phyloP scores from a whole-genome alignment of 2,329 filamentous ascomycete species.

The Cercospora citrullina region DNA sequence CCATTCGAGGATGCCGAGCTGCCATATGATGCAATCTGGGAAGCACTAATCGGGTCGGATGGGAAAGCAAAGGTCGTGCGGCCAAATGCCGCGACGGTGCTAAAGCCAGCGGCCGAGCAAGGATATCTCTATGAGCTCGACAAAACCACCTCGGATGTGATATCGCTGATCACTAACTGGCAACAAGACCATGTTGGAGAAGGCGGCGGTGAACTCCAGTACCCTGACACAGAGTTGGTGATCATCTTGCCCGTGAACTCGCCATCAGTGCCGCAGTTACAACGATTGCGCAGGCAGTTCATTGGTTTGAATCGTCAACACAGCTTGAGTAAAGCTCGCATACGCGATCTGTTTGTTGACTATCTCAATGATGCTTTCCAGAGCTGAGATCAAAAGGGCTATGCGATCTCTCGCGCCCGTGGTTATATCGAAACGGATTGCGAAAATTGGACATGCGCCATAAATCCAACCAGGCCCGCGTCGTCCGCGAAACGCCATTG shows the following conservation, averaged over 20 bases:
- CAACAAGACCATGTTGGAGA: slow-evolving; percentile 65
- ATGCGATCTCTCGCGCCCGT: not conserved
- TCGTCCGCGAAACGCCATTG: not conserved
- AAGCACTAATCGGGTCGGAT: slow-evolving; percentile 61
- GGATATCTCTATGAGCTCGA: slow-evolving; percentile 82
- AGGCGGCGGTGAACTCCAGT: slow-evolving; percentile 58
- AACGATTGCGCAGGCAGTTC: slow-evolving; percentile 75
- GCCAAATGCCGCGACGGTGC: slow-evolving; percentile 74
- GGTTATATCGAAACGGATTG: not conserved
- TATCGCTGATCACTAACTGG: slow-evolving; percentile 68
- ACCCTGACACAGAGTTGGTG: slow-evolving; percentile 54
- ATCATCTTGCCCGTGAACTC: slow-evolving; percentile 69
- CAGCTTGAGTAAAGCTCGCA: slow-evolving; percentile 42
- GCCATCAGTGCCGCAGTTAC: slow-evolving; percentile 68
- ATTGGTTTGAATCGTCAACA: slow-evolving; percentile 72
- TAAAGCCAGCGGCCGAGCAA: slow-evolving; percentile 60
- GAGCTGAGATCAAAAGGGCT: slow-evolving; percentile 20
- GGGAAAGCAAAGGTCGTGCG: slow-evolving; percentile 66
- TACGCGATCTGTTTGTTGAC: slow-evolving; percentile 44
- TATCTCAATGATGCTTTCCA: slow-evolving; percentile 45
- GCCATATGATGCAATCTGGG: slow-evolving; percentile 73
- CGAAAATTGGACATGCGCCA: not conserved
- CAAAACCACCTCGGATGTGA: slow-evolving; percentile 73
- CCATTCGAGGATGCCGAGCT: slow-evolving; percentile 71
- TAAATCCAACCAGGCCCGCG: not conserved